Percentiles rank a stretch among this genome's conserved stretches.
These are phyloP conservation scores for Magnusiomyces sp. DNA, from an alignment of 1,139 yeast species.

Conservation along the genomic window DNA sequence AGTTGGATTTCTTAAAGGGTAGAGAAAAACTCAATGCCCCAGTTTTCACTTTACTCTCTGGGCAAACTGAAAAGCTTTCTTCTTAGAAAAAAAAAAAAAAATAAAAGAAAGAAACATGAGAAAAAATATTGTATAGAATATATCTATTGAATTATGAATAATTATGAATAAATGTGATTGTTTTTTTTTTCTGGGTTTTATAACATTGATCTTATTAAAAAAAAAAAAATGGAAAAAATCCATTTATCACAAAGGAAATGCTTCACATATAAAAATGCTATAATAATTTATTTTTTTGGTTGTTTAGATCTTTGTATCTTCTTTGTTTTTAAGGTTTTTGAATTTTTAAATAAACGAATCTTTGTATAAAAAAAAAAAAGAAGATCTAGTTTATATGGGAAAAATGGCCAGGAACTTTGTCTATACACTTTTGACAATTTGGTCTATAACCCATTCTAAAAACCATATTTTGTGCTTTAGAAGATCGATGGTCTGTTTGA, in stretches of 20 bases:
- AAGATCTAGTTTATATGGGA: conserved; percentile 15
- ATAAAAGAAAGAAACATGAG: conserved; percentile 15
- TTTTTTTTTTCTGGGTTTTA: too few species aligned
- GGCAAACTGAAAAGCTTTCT: conserved; percentile 39
- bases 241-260: too few species aligned
- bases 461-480: not conserved
- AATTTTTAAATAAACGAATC: not conserved
- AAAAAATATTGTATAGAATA: conserved; percentile 10
- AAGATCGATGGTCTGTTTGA: too few species aligned
- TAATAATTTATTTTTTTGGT: too few species aligned
- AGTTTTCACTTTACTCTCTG: conserved; percentile 76
- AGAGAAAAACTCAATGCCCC: conserved; percentile 81
- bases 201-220: too few species aligned
- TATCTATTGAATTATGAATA: too few species aligned
- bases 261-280: too few species aligned
- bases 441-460: conserved; percentile 19
- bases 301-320: not conserved
- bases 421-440: conserved; percentile 17
- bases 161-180: too few species aligned
- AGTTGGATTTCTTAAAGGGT: conserved; percentile 89
- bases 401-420: conserved; percentile 21
- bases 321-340: not conserved
- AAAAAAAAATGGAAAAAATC: too few species aligned
- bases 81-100: not conserved
- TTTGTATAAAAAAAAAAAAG: conserved; percentile 1